These are phyloP conservation scores for Eleusine coracana DNA, from an alignment of 176 grass and related monocot species.

Conservation along the genomic window DNA sequence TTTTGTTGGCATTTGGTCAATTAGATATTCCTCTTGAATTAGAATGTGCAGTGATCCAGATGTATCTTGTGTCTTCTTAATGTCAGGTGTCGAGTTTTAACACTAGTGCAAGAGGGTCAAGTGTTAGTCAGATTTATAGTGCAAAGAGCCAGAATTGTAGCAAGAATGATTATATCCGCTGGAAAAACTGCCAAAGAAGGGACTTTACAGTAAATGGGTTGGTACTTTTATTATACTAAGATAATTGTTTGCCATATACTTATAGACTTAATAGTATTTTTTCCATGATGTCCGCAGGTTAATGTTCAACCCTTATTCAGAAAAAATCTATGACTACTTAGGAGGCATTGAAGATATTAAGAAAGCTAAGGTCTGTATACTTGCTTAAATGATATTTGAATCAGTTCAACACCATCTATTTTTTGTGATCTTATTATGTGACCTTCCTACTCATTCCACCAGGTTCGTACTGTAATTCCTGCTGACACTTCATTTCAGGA, in stretches of 20 bases:
- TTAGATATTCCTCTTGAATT: slow-evolving; percentile 18
- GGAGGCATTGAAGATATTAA: slow-evolving; percentile 91
- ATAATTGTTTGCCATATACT: slow-evolving; percentile 16
- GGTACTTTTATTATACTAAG: slow-evolving; percentile 29
- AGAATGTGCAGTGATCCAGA: neutral
- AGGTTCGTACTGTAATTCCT: slow-evolving; percentile 88
- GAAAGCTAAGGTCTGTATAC: slow-evolving; percentile 71
- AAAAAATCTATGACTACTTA: slow-evolving; percentile 93
- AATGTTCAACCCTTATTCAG: slow-evolving; percentile 94
- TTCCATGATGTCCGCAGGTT: slow-evolving; percentile 58
- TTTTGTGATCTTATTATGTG: slow-evolving; percentile 14
- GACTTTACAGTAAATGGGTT: slow-evolving; percentile 98
- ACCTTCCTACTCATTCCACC: slow-evolving; percentile 27
- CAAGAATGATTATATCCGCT: slow-evolving; percentile 77
- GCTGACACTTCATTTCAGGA: slow-evolving; percentile 80
- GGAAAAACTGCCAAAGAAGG: slow-evolving; percentile 84
- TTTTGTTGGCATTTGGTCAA: slow-evolving; percentile 20
- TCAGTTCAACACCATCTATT: slow-evolving; percentile 15
- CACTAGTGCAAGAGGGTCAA: slow-evolving; percentile 60
- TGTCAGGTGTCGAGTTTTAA: slow-evolving; percentile 92
- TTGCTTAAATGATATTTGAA: slow-evolving; percentile 42
- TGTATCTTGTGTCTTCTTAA: slow-evolving; percentile 31
- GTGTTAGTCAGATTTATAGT: slow-evolving; percentile 39
- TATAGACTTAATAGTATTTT: slow-evolving; percentile 10
- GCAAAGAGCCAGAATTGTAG: slow-evolving; percentile 59